Base-by-base conservation (phyloP, 495 filamentous ascomycete species). In the Chaetomium tenue region DNA sequence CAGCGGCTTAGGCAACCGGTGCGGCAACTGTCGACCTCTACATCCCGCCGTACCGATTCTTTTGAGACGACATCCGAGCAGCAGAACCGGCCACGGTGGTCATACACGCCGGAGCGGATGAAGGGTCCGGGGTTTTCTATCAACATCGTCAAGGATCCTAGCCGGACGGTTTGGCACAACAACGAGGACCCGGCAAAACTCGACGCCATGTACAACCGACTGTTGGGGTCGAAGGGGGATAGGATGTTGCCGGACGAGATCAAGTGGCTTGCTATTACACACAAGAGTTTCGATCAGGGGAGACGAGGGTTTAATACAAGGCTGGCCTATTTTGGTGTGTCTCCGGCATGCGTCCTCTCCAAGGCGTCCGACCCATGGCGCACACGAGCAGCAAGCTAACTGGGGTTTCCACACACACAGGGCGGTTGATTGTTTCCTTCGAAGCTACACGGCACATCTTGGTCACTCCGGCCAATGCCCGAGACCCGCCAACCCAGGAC, bases 221-320 rank as follows among this genome's bases (percentile, higher is more conserved):
- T 97, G 62, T 77, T 97, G 58, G 91, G 93, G 23, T 75, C 75
- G 60, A 82, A 84, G 60, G 89, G 91, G 67, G 83, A 88, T 61
- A 81, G 83, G 66, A 70, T 93, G 74, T 82, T 98, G 66, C 87
- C 87, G 40, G 92, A 97, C 3, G 92, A 98, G 77, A 81, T 93
- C 68, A 97, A 97, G 77, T 99, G 93, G 94, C 82, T 97, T 68
- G 93, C 93, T 13, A 85, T 99, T 63, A 99, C 94, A 46, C 94
- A 99, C 76, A 97, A 97, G 86, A 96, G 91, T 76, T 98, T 97
- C 75, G 94, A 98, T 77, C 91, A 97, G 69, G 94, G 92, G 55
- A 82, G 91, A 71, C 87, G 92, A 79, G 92, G 92, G 13, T 97
- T 90, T 79, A 99, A 98, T 75, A 93, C 97, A 65, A 86, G 92